Evolutionary conservation across 805 yeast genomes (phyloP), one percentile per base, ranked within the genome.

Genomic region (Debaryomyces maramus): DNA sequence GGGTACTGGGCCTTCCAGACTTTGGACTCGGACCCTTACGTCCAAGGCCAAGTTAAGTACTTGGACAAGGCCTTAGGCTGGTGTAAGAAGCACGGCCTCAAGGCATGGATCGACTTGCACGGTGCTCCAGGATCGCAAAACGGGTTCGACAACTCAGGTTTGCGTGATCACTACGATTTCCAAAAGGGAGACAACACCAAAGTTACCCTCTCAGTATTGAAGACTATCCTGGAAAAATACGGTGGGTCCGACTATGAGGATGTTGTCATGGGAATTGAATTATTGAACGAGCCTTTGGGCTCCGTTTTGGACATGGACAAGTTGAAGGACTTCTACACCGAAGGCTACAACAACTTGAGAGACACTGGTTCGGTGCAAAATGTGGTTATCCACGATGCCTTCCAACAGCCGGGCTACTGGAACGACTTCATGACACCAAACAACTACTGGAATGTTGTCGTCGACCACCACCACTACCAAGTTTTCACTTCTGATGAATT

Each of bases 101-200:
- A 82, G 56, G 95, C 80, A 17, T 88, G 96, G 97, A 75, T 90
- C 32, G 97, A 91, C 61, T 65, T 90, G 55, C 98, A 90, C 60
- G 97, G 97, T 46, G 95, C 85, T n/a, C 95, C 96, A 23, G 97
- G 97, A 16, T 85, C 96, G 16, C 98, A 90, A 63, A 90, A 90
- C 60, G 97, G 97, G 10, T 91, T 88, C 56, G 98, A 90, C 63
- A 90, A 90, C 70, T 87, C 96, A 6, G 98, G 98, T 19, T 67
- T 78, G 46, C 77, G 96, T 53, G 97, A 84, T 56, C 28, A 52
- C 2, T 56, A 71, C 34, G 61, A 61, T 3, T 88, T 85, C 79
- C 84, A 75, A 53, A 56, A 72, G 32, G 73, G 69, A 23, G 70
- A 73, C 41, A 81, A 83, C 55, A 65, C 75, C 32, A 61, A 71